phyloP scores from a whole-genome alignment of 164 flowering plant genomes.

The Saururus chinensis region DNA sequence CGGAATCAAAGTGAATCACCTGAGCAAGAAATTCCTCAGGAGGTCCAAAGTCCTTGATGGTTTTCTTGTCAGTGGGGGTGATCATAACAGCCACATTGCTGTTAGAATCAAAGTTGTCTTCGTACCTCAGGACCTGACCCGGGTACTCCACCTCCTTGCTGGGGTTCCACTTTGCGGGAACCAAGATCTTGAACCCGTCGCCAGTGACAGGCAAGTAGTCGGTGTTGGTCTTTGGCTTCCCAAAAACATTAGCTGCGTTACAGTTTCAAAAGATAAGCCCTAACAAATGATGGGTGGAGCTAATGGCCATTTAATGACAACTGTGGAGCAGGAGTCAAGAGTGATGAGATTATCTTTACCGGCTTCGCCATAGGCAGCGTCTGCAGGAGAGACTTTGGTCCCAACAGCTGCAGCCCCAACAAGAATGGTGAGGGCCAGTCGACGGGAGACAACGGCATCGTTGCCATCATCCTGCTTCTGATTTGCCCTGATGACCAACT shows the following conservation, averaged over 20 bases:
- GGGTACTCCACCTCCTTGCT: constrained; percentile 92
- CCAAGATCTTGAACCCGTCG: constrained; percentile 63
- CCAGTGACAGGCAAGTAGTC: constrained; percentile 69
- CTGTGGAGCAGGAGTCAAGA: not conserved
- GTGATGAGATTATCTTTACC: constrained; percentile 30
- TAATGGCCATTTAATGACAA: not conserved
- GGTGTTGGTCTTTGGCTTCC: constrained; percentile 88
- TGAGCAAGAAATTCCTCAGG: constrained; percentile 81
- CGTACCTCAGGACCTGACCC: constrained; percentile 81
- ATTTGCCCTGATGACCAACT: constrained; percentile 37
- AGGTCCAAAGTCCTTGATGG: constrained; percentile 74
- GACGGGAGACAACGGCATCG: constrained; percentile 43
- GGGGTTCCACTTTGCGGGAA: constrained; percentile 97
- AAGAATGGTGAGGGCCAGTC: constrained; percentile 84
- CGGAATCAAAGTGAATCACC: constrained; percentile 18
- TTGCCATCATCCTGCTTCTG: constrained; percentile 42
- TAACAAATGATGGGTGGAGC: not conserved
- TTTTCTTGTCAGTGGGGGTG: constrained; percentile 64
- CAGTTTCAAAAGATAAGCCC: not conserved
- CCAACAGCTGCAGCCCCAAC: constrained; percentile 88
- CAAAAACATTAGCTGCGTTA: constrained; percentile 82
- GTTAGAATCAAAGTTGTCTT: constrained; percentile 86
- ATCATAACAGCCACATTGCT: constrained; percentile 60
- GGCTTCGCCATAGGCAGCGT: constrained; percentile 96
- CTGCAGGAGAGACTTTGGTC: constrained; percentile 90